phyloP scores from a whole-genome alignment of 2,329 filamentous ascomycete species.

The Pestalotiopsis sp. region DNA sequence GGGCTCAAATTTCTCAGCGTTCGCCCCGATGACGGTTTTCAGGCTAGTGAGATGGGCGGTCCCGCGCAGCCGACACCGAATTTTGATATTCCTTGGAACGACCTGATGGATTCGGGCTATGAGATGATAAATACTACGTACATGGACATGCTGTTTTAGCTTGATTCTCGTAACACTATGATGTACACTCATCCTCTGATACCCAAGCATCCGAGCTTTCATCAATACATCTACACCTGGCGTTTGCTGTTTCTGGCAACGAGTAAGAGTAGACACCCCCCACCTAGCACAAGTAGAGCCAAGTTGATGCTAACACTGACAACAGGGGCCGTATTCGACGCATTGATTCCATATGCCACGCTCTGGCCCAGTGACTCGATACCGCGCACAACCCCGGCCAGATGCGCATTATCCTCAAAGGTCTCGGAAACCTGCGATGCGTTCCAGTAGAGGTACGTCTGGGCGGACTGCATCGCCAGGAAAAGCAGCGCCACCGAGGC shows the following conservation, averaged over 20 bases:
- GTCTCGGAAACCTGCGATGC: background rate
- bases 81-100: background rate
- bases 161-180: too few species aligned
- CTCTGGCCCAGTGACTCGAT: background rate
- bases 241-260: background rate
- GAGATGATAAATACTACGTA: background rate
- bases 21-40: background rate
- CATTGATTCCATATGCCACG: conserved; percentile 1
- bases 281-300: background rate
- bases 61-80: background rate
- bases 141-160: background rate
- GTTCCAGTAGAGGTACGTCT: conserved; percentile 1
- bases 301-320: background rate
- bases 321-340: background rate
- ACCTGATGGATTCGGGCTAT: background rate
- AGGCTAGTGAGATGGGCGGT: background rate
- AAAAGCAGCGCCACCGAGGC: background rate
- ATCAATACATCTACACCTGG: background rate
- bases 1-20: background rate
- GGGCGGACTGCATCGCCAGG: conserved; percentile 3
- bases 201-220: too few species aligned
- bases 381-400: background rate
- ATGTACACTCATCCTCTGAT: too few species aligned
- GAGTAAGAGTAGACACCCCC: background rate
- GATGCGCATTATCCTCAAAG: background rate